Evolutionary conservation across 2,329 filamentous ascomycete species (phyloP), one percentile per base, ranked within the genome.

Genomic region (Onygenales sp.): DNA sequence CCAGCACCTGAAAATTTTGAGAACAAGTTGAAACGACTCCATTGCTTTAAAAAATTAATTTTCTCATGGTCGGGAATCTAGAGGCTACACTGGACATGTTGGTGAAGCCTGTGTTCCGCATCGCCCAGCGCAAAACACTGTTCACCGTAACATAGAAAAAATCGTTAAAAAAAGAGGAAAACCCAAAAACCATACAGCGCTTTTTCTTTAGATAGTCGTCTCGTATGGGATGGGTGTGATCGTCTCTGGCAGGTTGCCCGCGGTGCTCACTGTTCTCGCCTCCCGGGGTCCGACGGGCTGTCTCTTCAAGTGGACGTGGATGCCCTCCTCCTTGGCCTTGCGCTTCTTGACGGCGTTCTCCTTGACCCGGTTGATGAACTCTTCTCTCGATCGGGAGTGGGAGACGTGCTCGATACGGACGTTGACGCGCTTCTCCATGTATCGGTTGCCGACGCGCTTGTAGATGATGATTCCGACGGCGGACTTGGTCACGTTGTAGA

Each of bases 341-440:
- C 85, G 86, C 85, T 91, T 93, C 77, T 89, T 85, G 73, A 83
- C 85, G 70, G 91, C 90, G 81, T 97, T 97, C 73, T 83, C 78
- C 89, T 97, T 97, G 76, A 98, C 92, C 71, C 92, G 87, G 80
- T 83, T 85, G 71, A 97, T 78, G 83, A 98, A 97, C 76, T 93
- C 92, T 70, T 97, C 92, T 73, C 93, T 85, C 70, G 92, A 97
- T 75, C 93, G 87, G 66, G 92, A 97, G 73, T 88, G 87, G 71
- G 79, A 78, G 78, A 98, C 83, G 86, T 98, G 93, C 86, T 98
- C 93, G 77, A 97, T 78, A 74, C 93, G 89, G 79, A 98, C 82
- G 85, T 95, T 97, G 82, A 98, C 85, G 76, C 93, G 92, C 90
- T 98, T 98, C 88, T 98, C 93, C 75, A 98, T 83, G 85, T 96